Base-by-base conservation (phyloP, 495 filamentous ascomycete genomes). In the Hypoxylon rickii region DNA sequence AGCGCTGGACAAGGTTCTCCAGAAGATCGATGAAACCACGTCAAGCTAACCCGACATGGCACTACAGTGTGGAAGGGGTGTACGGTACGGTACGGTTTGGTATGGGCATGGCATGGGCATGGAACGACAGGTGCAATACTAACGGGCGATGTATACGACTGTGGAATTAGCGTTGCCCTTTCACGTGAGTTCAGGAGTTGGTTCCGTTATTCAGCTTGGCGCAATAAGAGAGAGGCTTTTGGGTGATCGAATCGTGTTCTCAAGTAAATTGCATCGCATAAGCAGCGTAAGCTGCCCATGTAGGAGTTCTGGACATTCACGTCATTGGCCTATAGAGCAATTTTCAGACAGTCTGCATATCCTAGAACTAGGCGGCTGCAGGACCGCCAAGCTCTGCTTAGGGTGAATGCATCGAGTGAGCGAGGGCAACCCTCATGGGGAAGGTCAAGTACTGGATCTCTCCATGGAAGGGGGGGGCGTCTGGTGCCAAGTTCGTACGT, bases 1-100 rank as follows among this genome's bases (percentile, higher is more conserved):
- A 40, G 84, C 89, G 3, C 65, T 87, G 18, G 70, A 79, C 33
- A 76, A 80, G 57, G 86, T 71, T 12, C 48, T 75, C 12, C 36
- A 67, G 49, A 73, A 71, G 26, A 76, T 79, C 56, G 54, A 68
- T 37, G 61, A 65, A 20, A 39, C 41, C 56, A 44, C 49, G 40
- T 63, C 41, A 17, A 52, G 63, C 58, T 61, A 47, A 39, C 54
- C 44, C 26, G 16, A 21, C n/a, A 41, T 37, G 56, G 13, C 10
- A 29, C 4, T 10, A 4, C 10, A 29, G 24, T 4, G n/a, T n/a
- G n/a, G n/a, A n/a, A n/a, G n/a, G n/a, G n/a, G n/a, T n/a, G 24
- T 34, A 20, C 26, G 19, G 22, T 19, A 44, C 21, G 20, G 38
- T 15, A 44, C 17, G 22, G 5, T 17, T 21, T 5, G 32, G 29